Evolutionary conservation across 768 basidiomycete genomes (phyloP).

Genomic region (Mrakia blollopis): DNA sequence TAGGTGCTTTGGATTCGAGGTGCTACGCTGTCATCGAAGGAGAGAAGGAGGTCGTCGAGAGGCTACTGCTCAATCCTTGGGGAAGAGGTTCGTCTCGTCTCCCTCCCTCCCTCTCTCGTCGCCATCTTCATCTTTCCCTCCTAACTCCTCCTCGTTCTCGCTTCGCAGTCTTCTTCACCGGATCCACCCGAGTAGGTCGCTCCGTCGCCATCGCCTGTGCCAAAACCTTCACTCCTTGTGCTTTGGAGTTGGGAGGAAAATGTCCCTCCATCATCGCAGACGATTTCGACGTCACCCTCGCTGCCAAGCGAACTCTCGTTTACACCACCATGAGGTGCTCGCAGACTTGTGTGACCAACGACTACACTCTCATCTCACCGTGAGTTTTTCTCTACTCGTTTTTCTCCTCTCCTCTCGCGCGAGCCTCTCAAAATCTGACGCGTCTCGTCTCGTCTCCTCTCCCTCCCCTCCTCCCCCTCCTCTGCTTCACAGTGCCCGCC

Average conservation of each 20-base stretch:
- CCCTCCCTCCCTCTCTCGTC: not conserved
- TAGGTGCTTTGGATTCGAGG: conserved; percentile 10
- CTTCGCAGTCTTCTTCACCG: conserved; percentile 42
- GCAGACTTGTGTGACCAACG: conserved; percentile 22
- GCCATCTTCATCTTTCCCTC: too few species aligned
- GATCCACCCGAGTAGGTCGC: conserved; percentile 41
- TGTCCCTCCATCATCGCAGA: conserved; percentile 42
- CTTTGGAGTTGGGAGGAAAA: conserved; percentile 46
- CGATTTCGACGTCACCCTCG: conserved; percentile 39
- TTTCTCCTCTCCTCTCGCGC: not conserved
- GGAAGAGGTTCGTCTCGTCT: conserved; percentile 33
- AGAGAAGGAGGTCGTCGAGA: conserved; percentile 24
- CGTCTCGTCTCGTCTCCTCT: too few species aligned
- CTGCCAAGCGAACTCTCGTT: conserved; percentile 39
- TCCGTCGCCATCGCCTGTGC: conserved; percentile 43
- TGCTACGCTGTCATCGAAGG: conserved; percentile 22
- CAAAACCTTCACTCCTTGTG: conserved; percentile 43
- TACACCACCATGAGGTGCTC: conserved; percentile 17
- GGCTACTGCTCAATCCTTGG: conserved; percentile 41
- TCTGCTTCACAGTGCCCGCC: not conserved
- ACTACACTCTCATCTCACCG: conserved; percentile 15
- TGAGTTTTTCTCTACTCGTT: not conserved
- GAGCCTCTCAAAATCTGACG: too few species aligned
- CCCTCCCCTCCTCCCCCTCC: not conserved
- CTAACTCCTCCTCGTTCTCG: not conserved